Base-by-base conservation (phyloP, 495 filamentous ascomycete genomes). In the Cryomyces minteri region DNA sequence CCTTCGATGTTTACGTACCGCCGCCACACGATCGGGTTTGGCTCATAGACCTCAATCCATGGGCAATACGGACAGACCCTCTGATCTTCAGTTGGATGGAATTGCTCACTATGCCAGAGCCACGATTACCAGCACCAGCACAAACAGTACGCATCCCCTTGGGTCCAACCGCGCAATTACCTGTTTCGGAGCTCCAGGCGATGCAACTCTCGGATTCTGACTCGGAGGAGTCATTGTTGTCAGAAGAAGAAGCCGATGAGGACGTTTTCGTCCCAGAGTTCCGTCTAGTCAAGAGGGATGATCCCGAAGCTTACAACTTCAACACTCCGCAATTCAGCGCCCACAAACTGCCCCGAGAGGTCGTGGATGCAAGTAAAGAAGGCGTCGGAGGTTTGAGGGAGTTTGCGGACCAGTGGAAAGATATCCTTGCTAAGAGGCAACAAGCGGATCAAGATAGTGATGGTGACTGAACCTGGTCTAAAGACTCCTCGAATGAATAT, bases 1-100 rank as follows among this genome's bases (percentile, higher is more conserved):
- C 77, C 0, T 94, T 99, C 50, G 90, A 99, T 60, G 81, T 82
- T 25, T 96, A 95, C 52, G 69, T 96, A 8, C 88, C 85, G 4
- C 76, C 80, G 40, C 80, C 82, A 4, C 73, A 81, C 46, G 70
- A 79, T 51, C 66, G 77, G 18, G 84, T 92, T 0, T 80, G 88
- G 67, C 64, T 99, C 29, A 77, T 96, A 32, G 90, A 99, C 58
- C 77, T 99, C 43, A 96, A 99, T 51, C 85, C 90, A 0, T 99
- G 90, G 83, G 92, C 90, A 8, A 77, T 73, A 43, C 62, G 85
- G 45, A 99, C 90, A 0, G 90, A 99, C 58, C 76, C 84, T 7
- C 58, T 95, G 39, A 64, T 96, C 11, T 99, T 95, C 57, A 79
- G 76, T 43, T 99, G 90, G 90, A 48, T 80, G 46, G 92, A 96